Evolutionary conservation across 352 stramenopile genomes (phyloP).

Genomic region (Phytophthora pluvialis): DNA sequence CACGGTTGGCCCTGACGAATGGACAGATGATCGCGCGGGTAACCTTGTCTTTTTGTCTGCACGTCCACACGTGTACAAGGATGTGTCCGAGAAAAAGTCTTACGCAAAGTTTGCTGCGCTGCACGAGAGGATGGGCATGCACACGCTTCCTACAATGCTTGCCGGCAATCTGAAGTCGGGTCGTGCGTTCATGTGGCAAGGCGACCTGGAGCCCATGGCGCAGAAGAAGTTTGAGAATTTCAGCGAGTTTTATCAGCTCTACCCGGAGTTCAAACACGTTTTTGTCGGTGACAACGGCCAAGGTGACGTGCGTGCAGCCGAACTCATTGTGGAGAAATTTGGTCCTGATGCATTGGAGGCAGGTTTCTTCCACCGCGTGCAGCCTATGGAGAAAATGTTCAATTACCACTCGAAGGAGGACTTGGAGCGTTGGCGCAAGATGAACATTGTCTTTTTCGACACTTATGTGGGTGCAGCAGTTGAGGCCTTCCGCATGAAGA

Average conservation of each 20-base stretch:
- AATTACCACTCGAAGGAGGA: constrained; percentile 77
- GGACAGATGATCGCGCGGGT: constrained; percentile 88
- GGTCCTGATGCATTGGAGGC: constrained; percentile 68
- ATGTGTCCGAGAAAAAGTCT: constrained; percentile 97
- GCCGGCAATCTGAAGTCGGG: constrained; percentile 94
- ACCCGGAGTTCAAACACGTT: constrained; percentile 98
- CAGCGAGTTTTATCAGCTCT: constrained; percentile 95
- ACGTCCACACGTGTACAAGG: constrained; percentile 99
- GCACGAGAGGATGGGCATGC: constrained; percentile 92
- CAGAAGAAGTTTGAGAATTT: constrained; percentile 97
- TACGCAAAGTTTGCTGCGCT: constrained; percentile 97
- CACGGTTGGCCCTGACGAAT: constrained; percentile 88
- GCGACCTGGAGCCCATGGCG: constrained; percentile 95
- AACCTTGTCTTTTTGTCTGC: constrained; percentile 99
- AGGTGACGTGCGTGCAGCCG: constrained; percentile 89
- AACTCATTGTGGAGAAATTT: constrained; percentile 89
- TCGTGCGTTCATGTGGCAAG: constrained; percentile 94
- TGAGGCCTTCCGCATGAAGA: constrained; percentile 73
- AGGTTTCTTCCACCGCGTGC: constrained; percentile 90
- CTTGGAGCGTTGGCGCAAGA: constrained; percentile 77
- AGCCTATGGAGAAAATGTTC: constrained; percentile 85
- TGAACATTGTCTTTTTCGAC: constrained; percentile 94
- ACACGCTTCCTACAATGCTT: constrained; percentile 95
- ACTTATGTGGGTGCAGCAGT: constrained; percentile 89
- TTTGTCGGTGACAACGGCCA: constrained; percentile 99